Percentiles rank a stretch among this genome's conserved stretches.
Evolutionary conservation across 441 rosid genomes (phyloP).

Genomic region (Pelargonium fulgidum): DNA sequence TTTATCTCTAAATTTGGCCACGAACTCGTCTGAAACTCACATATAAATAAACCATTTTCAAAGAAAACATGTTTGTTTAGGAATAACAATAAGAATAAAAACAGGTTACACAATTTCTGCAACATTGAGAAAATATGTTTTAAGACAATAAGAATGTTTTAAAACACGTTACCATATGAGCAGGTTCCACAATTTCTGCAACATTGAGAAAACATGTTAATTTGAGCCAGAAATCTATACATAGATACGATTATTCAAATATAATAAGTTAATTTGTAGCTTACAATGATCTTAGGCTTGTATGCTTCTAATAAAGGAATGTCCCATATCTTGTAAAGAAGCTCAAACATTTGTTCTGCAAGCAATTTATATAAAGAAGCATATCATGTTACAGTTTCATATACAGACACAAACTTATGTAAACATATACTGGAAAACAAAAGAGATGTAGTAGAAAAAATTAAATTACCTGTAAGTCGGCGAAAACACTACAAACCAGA

Average conservation of each 20-base stretch:
- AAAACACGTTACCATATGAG: too few species aligned
- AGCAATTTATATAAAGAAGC: background rate
- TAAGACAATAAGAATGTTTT: too few species aligned
- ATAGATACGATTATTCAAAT: too few species aligned
- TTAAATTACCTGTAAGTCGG: slow-evolving; percentile 19
- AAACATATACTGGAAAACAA: too few species aligned
- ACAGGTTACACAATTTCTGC: too few species aligned
- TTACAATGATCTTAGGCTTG: slow-evolving; percentile 23
- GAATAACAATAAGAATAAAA: too few species aligned
- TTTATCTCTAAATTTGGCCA: slow-evolving; percentile 62
- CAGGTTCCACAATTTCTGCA: slow-evolving; percentile 77
- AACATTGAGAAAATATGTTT: background rate
- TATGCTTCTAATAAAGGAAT: slow-evolving; percentile 16
- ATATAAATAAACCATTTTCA: too few species aligned
- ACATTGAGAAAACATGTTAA: background rate
- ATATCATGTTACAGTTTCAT: background rate
- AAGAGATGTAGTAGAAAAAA: too few species aligned
- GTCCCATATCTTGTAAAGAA: slow-evolving; percentile 26
- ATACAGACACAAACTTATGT: background rate
- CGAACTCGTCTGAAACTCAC: slow-evolving; percentile 73
- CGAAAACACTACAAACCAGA: slow-evolving; percentile 17
- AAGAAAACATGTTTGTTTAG: too few species aligned
- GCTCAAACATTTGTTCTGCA: slow-evolving; percentile 25
- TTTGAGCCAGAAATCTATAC: background rate
- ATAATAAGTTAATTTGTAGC: background rate